Base-by-base conservation (phyloP, 495 filamentous ascomycete species). In the Clohesyomyces aquaticus region DNA sequence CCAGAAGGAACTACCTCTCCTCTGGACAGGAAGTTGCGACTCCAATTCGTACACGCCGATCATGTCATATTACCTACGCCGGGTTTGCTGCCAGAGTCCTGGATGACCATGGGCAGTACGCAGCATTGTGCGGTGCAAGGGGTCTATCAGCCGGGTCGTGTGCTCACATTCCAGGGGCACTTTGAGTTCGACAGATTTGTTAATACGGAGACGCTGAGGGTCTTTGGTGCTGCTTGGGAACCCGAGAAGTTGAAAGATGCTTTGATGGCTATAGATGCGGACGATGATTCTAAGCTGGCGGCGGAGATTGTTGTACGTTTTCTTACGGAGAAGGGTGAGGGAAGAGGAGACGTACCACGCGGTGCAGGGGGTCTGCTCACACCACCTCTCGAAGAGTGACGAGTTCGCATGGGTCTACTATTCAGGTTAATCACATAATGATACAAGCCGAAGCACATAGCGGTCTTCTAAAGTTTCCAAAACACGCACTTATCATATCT, bases 121-220 rank as follows among this genome's bases (percentile, higher is more conserved):
- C 25, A 28, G 35, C 64, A 67, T 23, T 67, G 64, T 22, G 41
- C 35, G 9, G 52, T 56, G 0, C 57, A 67, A 52, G 64, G 64
- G 4, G 29, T 67, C 0, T 67, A 67, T 23, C 50, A 67, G 27
- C 64, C 64, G 9, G 45, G 51, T 11, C 26, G 64, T 0, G 56
- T 67, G 8, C 45, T 67, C 16, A 67, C 64, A 0, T 52, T 57
- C 9, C 64, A 67, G n/a, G 57, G 64, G 0, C 57, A 67, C 32
- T 67, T 67, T 23, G 64, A 67, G 58, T 67, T 67, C 42, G 51
- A 67, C 47, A 25, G 55, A n/a, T 67, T 61, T 19, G 52, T 67
- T n/a, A 67, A 61, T 41, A 47, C 51, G 18, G 64, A 67, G 47
- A 67, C 56, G 29, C 38, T 67, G 51, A 67, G 56, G 28, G 27